These are phyloP conservation scores for Penicillium sp. DNA, from an alignment of 2,329 filamentous ascomycete genomes.

Conservation along the genomic window DNA sequence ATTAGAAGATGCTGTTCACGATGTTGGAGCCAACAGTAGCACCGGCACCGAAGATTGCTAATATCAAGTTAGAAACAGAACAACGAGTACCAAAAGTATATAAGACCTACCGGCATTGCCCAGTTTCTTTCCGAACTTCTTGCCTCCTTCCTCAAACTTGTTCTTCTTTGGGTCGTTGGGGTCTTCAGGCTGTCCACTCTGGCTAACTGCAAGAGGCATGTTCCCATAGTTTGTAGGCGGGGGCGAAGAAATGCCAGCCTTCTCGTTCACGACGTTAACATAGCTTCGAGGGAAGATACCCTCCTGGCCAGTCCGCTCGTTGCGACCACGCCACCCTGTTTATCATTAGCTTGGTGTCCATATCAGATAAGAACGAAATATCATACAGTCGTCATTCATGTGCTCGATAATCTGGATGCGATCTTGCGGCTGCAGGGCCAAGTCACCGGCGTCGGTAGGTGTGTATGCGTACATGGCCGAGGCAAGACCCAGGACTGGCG, in stretches of 20 bases:
- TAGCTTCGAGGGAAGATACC: constrained; percentile 96
- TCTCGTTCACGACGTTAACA: constrained; percentile 68
- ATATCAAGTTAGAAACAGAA: constrained; percentile 27
- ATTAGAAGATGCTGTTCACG: constrained; percentile 84
- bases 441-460: constrained; percentile 75
- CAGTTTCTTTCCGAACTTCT: constrained; percentile 96
- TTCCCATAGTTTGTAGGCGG: constrained; percentile 49
- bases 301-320: constrained; percentile 75
- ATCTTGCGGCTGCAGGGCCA: constrained; percentile 78
- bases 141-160: constrained; percentile 73
- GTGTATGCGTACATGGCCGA: constrained; percentile 81
- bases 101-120: constrained; percentile 59
- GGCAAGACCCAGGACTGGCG: constrained; percentile 65
- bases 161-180: constrained; percentile 46
- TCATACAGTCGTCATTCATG: constrained; percentile 85
- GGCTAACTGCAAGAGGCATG: constrained; percentile 72
- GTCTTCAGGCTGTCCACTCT: constrained; percentile 47
- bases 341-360: constrained; percentile 11
- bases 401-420: constrained; percentile 77
- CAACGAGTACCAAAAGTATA: background rate
- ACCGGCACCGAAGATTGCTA: constrained; percentile 87
- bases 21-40: constrained; percentile 87
- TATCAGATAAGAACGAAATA: background rate
- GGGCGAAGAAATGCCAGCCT: constrained; percentile 41
- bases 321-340: constrained; percentile 74